Evolutionary conservation across 345 rosid genomes (phyloP), one percentile per base, ranked within the genome.

Genomic region (Euphorbia peplus): DNA sequence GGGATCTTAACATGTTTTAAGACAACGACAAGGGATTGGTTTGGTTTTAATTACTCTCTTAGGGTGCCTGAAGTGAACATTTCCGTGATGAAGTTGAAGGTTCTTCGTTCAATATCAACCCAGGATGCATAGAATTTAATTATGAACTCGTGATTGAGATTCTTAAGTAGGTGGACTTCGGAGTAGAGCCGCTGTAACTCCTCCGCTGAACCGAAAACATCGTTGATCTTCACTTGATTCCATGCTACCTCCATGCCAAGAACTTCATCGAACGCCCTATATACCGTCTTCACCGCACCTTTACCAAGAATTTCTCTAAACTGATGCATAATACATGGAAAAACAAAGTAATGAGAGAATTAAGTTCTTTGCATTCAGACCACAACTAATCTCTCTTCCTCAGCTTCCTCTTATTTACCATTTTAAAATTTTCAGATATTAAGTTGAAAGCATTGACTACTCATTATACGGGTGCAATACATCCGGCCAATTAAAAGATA

Each of bases 31-130:
- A 13, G 68, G 52, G 6, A 1, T 14, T 5, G 15, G 2, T 54
- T 60, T 15, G 63, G 19, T 18, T 16, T 46, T 21, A 53, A 54
- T 64, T 72, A 72, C 76, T 66, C 70, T 72, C 76, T 72, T 55
- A 87, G 86, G 66, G 86, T 86, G 76, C 96, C 96, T 24, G 96
- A 90, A 71, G 92, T 86, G 71, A 90, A 86, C 91, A 90, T 73
- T 76, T 90, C 96, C 26, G 92, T 90, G 80, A 90, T 90, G 86
- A 90, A 87, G 78, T 90, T 87, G 84, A 87, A 87, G 75, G 83
- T 80, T 75, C 80, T 85, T 51, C 54, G 61, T 42, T 81, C 69
- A 63, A 81, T 61, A 68, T 87, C 89, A 37, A 90, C 82, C 96
- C 96, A 90, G 29, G 72, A 73, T 19, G 68, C 7, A 37, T 67